Evolutionary conservation across 306 rosid species (phyloP).

Genomic region (Vicia faba): DNA sequence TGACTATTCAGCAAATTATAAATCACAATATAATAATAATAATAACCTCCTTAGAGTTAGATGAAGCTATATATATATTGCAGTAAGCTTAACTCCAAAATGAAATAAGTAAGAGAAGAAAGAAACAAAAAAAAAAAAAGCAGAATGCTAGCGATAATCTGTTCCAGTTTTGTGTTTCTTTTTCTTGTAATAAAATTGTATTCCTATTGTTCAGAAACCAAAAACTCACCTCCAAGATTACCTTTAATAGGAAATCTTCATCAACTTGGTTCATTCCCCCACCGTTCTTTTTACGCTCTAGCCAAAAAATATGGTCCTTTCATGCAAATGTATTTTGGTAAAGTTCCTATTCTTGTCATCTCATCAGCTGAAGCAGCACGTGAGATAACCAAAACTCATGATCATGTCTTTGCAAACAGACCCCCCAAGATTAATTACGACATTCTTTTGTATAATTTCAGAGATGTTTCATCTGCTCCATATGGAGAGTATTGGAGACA

Average conservation of each 20-base stretch:
- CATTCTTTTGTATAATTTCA: conserved; percentile 45
- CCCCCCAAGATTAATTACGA: neutral
- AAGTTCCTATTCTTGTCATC: conserved; percentile 42
- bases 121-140: too few relatives aligned
- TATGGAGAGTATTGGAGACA: conserved; percentile 64
- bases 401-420: conserved; percentile 38
- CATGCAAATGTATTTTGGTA: conserved; percentile 54
- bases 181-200: conserved; percentile 34
- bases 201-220: neutral
- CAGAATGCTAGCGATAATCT: neutral
- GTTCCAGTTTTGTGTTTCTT: neutral
- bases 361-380: conserved; percentile 47
- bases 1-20: too few relatives aligned
- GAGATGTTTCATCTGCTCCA: conserved; percentile 46
- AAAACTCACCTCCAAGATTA: conserved; percentile 47
- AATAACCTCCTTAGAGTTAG: too few relatives aligned
- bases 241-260: conserved; percentile 61
- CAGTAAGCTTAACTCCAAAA: neutral
- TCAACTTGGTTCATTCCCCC: conserved; percentile 47
- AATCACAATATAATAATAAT: too few relatives aligned
- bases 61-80: too few relatives aligned
- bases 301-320: conserved; percentile 50
- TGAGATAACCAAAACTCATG: conserved; percentile 55
- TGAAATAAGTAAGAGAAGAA: neutral
- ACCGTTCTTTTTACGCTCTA: conserved; percentile 39